A percentile compares a stretch with the other conserved stretches of the same genome.
Conservation (phyloP, 345 rosid species). For the Arabidopsis arenosa region DNA sequence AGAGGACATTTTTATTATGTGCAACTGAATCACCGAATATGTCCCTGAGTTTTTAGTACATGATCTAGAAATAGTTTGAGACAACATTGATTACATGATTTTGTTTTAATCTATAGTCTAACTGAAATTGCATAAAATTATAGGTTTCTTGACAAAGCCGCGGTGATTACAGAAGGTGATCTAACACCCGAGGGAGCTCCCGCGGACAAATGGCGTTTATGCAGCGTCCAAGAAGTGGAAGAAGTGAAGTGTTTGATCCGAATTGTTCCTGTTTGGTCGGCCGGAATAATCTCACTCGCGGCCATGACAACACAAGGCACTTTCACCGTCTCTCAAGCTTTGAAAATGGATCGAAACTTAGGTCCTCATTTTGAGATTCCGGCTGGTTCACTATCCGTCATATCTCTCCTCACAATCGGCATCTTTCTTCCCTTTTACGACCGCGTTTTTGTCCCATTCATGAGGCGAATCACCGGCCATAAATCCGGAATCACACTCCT, state of each 20-base stretch:
- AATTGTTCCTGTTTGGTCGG: slow-evolving; percentile 63
- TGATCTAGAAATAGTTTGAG: not conserved
- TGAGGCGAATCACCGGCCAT: slow-evolving; percentile 69
- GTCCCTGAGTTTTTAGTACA: not conserved
- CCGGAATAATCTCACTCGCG: slow-evolving; percentile 64
- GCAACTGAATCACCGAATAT: not conserved
- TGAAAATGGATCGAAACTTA: slow-evolving; percentile 75
- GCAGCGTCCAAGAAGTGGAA: slow-evolving; percentile 73
- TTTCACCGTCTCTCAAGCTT: slow-evolving; percentile 82
- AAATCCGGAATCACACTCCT: slow-evolving; percentile 78
- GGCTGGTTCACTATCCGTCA: slow-evolving; percentile 79
- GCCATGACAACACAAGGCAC: slow-evolving; percentile 82
- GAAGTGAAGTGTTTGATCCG: slow-evolving; percentile 66
- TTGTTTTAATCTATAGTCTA: slow-evolving; percentile 1
- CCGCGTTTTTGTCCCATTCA: slow-evolving; percentile 58
- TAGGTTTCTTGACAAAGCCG: slow-evolving; percentile 77
- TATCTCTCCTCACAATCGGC: slow-evolving; percentile 73
- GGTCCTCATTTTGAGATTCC: slow-evolving; percentile 70
- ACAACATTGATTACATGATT: not conserved
- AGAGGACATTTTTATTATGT: not conserved
- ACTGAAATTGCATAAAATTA: not conserved
- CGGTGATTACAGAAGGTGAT: slow-evolving; percentile 59
- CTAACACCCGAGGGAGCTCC: slow-evolving; percentile 54
- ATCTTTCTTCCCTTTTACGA: slow-evolving; percentile 60
- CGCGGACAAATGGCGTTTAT: slow-evolving; percentile 54